phyloP scores from a whole-genome alignment of 2,329 filamentous ascomycete genomes.

The Botrytis galanthina region DNA sequence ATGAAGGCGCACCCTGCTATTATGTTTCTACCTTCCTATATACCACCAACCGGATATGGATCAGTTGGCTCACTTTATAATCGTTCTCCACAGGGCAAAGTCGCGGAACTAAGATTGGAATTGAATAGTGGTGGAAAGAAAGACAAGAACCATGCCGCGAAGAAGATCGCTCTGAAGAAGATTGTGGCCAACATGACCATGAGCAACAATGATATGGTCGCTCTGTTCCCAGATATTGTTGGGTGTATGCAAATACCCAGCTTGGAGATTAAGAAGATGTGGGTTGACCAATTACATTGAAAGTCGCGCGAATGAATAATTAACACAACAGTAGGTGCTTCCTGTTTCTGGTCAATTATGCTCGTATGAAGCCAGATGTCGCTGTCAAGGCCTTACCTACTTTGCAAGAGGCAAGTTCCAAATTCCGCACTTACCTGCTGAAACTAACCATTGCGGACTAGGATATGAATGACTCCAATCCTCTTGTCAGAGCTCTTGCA shows the following conservation, averaged over 20 bases:
- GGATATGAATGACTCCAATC: conserved; percentile 93
- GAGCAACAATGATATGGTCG: conserved; percentile 99
- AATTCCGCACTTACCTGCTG: background rate
- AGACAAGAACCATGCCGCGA: conserved; percentile 91
- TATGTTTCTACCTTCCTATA: conserved; percentile 38
- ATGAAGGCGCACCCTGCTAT: conserved; percentile 19
- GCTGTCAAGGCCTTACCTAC: conserved; percentile 90
- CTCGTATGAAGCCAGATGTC: conserved; percentile 88
- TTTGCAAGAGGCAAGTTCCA: conserved; percentile 65
- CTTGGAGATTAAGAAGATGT: conserved; percentile 99
- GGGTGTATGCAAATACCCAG: conserved; percentile 92
- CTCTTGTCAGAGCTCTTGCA: conserved; percentile 85
- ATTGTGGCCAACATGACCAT: conserved; percentile 99
- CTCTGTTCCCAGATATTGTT: conserved; percentile 92
- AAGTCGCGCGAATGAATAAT: conserved; percentile 5
- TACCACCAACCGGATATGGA: conserved; percentile 32
- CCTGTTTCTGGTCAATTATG: conserved; percentile 94
- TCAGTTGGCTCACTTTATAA: conserved; percentile 35
- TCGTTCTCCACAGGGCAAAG: conserved; percentile 79
- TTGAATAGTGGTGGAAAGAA: conserved; percentile 93
- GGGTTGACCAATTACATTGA: conserved; percentile 38
- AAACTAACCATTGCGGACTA: conserved; percentile 39
- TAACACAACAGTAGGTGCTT: conserved; percentile 71
- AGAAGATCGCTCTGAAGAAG: conserved; percentile 98
- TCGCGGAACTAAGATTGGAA: conserved; percentile 92